These are phyloP conservation scores for Eruca vesicaria DNA, from an alignment of 441 rosid genomes.

Conservation along the genomic window DNA sequence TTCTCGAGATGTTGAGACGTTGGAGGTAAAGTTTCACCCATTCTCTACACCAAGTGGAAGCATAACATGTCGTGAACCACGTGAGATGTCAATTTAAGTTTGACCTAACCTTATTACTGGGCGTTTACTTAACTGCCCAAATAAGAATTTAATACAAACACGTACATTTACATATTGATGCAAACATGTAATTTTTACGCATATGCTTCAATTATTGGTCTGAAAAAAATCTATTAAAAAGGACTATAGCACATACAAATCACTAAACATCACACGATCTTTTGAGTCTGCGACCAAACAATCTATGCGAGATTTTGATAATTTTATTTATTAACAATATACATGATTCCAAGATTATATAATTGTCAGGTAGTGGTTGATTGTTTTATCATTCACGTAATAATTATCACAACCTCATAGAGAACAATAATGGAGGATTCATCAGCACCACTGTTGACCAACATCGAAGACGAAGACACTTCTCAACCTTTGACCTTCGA, in stretches of 20 bases:
- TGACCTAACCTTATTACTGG: not conserved
- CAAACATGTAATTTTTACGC: not conserved
- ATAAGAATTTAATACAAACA: not conserved
- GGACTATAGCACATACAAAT: not conserved
- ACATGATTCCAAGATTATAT: not conserved
- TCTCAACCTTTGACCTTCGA: not conserved
- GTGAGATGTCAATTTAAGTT: not conserved
- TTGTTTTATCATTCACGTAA: not conserved
- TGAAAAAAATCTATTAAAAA: not conserved
- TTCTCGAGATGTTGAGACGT: not conserved
- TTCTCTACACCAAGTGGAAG: slow-evolving; percentile 12
- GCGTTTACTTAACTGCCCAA: not conserved
- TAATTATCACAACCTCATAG: not conserved
- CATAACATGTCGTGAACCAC: not conserved
- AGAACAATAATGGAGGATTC: not conserved
- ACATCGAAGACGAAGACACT: not conserved
- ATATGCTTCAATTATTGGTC: not conserved
- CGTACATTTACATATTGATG: not conserved
- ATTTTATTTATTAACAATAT: not conserved
- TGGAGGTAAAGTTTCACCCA: slow-evolving; percentile 13
- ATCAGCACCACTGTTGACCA: not conserved
- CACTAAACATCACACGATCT: not conserved
- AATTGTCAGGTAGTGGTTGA: not conserved
- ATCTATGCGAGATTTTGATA: not conserved
- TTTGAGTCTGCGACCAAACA: not conserved